These are phyloP conservation scores for Linnemannia schmuckeri DNA, from an alignment of 192 early-diverging fungal species.

Conservation along the genomic window DNA sequence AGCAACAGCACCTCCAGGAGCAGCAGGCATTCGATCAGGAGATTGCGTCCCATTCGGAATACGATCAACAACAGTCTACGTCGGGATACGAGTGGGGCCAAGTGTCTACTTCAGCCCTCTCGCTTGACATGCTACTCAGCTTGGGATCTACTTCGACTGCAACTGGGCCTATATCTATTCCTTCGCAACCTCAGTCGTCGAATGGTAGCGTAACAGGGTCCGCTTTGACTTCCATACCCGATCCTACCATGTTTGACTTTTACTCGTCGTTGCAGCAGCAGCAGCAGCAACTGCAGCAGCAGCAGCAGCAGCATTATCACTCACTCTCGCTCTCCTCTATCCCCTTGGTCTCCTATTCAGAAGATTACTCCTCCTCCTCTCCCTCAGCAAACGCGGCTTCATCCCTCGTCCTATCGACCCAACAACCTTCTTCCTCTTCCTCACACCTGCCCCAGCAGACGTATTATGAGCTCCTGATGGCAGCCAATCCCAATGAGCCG, in stretches of 20 bases:
- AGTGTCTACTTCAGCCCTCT: slow-evolving; percentile 19
- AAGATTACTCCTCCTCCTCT: slow-evolving; percentile 12
- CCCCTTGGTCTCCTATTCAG: slow-evolving; percentile 30
- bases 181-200: too few species aligned
- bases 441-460: slow-evolving; percentile 25
- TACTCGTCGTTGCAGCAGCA: slow-evolving; percentile 23
- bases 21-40: slow-evolving; percentile 18
- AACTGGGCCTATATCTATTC: not conserved
- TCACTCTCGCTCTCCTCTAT: slow-evolving; percentile 31
- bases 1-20: not conserved
- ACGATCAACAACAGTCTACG: not conserved
- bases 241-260: slow-evolving; percentile 24
- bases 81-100: slow-evolving; percentile 37
- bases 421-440: slow-evolving; percentile 8
- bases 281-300: not conserved
- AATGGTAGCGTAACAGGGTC: not conserved
- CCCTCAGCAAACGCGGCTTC: slow-evolving; percentile 4
- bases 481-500: slow-evolving; percentile 47
- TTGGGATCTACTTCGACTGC: slow-evolving; percentile 20
- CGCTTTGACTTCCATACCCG: not conserved
- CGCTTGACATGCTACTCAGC: slow-evolving; percentile 41
- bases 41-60: slow-evolving; percentile 11
- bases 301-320: slow-evolving; percentile 15
- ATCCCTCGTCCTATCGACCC: slow-evolving; percentile 5
- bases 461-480: slow-evolving; percentile 49